Evolutionary conservation across 73 alveolate species (phyloP).

Genomic region (Loxodes magnus): DNA sequence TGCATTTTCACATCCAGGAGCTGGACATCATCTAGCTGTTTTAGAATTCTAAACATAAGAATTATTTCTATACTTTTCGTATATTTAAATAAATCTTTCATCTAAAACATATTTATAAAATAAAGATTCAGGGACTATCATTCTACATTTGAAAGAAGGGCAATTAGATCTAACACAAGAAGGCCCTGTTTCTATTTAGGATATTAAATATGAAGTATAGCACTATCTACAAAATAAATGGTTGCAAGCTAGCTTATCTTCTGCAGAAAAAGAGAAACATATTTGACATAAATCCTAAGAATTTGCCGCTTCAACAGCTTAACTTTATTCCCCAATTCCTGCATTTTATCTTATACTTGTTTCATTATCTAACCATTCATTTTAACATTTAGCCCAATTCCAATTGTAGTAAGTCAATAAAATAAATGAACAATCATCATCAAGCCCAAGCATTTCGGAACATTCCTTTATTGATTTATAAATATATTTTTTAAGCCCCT

Average conservation of each 20-base stretch:
- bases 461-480: too few relatives aligned
- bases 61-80: slow-evolving; percentile 22
- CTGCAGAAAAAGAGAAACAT: too few relatives aligned
- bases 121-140: slow-evolving; percentile 37
- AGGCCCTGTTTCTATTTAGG: slow-evolving; percentile 36
- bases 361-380: slow-evolving; percentile 41
- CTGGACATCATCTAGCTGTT: slow-evolving; percentile 74
- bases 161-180: slow-evolving; percentile 40
- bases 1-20: slow-evolving; percentile 60
- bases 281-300: too few relatives aligned
- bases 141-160: slow-evolving; percentile 49
- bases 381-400: slow-evolving; percentile 24
- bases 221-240: slow-evolving; percentile 60
- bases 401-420: slow-evolving; percentile 6
- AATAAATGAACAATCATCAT: not conserved
- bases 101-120: slow-evolving; percentile 22
- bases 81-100: not conserved
- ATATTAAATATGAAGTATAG: slow-evolving; percentile 34
- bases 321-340: too few relatives aligned
- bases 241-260: slow-evolving; percentile 54
- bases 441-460: slow-evolving; percentile 10
- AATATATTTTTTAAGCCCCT: too few relatives aligned
- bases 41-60: slow-evolving; percentile 54
- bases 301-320: too few relatives aligned
- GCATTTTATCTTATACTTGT: slow-evolving; percentile 1